These are phyloP conservation scores for Macaranga tanarius DNA, from an alignment of 441 rosid genomes.

Conservation along the genomic window DNA sequence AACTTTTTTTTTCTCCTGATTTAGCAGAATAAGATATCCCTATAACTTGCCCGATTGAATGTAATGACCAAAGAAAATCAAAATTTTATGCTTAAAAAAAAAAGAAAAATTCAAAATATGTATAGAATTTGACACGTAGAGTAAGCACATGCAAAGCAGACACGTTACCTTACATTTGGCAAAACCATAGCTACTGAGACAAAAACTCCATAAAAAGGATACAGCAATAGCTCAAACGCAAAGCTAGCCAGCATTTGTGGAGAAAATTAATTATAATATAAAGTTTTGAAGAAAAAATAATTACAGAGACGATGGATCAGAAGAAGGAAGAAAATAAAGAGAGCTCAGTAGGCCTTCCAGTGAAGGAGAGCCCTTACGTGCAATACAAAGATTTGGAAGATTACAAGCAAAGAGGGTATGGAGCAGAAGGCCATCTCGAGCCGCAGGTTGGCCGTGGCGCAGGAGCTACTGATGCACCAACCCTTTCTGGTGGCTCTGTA, in stretches of 20 bases:
- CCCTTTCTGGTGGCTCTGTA: slow-evolving; percentile 34
- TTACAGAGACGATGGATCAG: neutral
- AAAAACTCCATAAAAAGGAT: neutral
- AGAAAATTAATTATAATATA: too few relatives aligned
- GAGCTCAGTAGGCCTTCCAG: slow-evolving; percentile 22
- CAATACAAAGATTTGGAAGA: slow-evolving; percentile 39
- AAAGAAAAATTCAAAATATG: neutral
- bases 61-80: too few relatives aligned
- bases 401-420: slow-evolving; percentile 38
- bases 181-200: neutral
- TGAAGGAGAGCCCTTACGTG: slow-evolving; percentile 38
- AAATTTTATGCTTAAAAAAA: too few relatives aligned
- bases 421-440: slow-evolving; percentile 40
- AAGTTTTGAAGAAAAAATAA: too few relatives aligned
- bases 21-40: too few relatives aligned
- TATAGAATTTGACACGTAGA: slow-evolving; percentile 25
- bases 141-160: neutral
- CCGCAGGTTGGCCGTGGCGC: slow-evolving; percentile 35
- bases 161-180: slow-evolving; percentile 35
- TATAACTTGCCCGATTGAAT: too few relatives aligned
- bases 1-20: too few relatives aligned
- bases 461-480: slow-evolving; percentile 49
- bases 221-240: too few relatives aligned
- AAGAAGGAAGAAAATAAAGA: slow-evolving; percentile 3
- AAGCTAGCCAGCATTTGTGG: too few relatives aligned